These are phyloP conservation scores for Yueomyces sinensis DNA, from an alignment of 805 yeast genomes.

Conservation along the genomic window DNA sequence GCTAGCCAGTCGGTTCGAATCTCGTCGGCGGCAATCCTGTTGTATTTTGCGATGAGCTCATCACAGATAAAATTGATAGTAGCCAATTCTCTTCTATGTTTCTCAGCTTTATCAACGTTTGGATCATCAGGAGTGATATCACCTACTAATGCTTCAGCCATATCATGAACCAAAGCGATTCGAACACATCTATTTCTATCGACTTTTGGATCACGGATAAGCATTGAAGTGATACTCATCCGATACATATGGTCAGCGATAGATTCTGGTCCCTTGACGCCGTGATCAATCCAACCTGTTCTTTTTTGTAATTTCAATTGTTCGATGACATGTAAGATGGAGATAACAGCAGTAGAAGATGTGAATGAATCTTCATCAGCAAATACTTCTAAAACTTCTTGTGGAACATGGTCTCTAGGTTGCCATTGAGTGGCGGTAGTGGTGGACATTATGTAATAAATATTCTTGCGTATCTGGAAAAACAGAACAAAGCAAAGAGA, in stretches of 20 bases:
- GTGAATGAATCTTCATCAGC: slow-evolving; percentile 8
- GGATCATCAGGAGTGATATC: slow-evolving; percentile 80
- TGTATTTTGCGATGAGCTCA: slow-evolving; percentile 50
- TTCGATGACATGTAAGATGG: slow-evolving; percentile 52
- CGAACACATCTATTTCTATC: slow-evolving; percentile 62
- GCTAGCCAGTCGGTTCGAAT: slow-evolving; percentile 69
- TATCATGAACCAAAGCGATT: slow-evolving; percentile 84
- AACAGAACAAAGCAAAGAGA: too few relatives aligned
- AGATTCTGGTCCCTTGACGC: slow-evolving; percentile 34
- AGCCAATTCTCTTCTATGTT: slow-evolving; percentile 65
- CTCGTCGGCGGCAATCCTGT: slow-evolving; percentile 46
- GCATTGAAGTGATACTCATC: slow-evolving; percentile 72
- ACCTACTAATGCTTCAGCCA: slow-evolving; percentile 89
- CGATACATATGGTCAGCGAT: slow-evolving; percentile 95
- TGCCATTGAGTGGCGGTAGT: slow-evolving; percentile 23
- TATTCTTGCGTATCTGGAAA: too few relatives aligned
- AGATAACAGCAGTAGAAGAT: slow-evolving; percentile 14
- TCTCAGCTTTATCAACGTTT: slow-evolving; percentile 65
- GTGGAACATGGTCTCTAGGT: slow-evolving; percentile 32
- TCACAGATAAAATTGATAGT: slow-evolving; percentile 56
- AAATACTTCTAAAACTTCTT: slow-evolving; percentile 21
- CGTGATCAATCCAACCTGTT: slow-evolving; percentile 87
- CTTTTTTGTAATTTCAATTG: slow-evolving; percentile 67
- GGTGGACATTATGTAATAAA: not conserved
- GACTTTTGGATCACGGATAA: slow-evolving; percentile 38